Conservation (phyloP, 192 early-diverging fungal genomes). For the Coemansia sp. region DNA sequence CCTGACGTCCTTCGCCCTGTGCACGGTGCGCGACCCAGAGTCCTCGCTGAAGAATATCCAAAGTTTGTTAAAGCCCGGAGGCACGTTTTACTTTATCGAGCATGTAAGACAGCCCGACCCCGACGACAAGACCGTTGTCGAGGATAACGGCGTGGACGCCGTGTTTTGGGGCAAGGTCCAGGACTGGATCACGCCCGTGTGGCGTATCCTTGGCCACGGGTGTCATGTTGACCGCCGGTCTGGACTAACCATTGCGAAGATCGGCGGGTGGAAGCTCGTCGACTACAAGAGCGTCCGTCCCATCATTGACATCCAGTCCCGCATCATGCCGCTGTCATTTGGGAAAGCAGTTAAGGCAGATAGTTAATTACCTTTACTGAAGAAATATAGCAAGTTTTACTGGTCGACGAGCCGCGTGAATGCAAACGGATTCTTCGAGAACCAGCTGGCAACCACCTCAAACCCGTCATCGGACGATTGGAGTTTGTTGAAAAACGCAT, state of each 20-base stretch:
- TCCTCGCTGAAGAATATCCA: conserved; percentile 23
- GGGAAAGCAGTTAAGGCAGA: conserved; percentile 42
- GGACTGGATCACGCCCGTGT: conserved; percentile 33
- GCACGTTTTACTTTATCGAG: conserved; percentile 43
- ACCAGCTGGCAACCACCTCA: conserved; percentile 85
- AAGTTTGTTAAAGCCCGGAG: conserved; percentile 31
- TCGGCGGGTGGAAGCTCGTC: conserved; percentile 28
- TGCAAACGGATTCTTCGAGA: conserved; percentile 81
- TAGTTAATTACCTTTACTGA: not conserved
- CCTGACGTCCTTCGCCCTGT: conserved; percentile 44
- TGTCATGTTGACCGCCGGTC: conserved; percentile 39
- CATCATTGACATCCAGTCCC: conserved; percentile 30
- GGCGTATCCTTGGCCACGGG: conserved; percentile 33
- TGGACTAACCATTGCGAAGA: conserved; percentile 24
- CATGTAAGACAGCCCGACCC: conserved; percentile 42
- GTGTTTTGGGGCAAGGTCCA: conserved; percentile 37
- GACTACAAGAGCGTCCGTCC: conserved; percentile 43
- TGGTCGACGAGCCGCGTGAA: conserved; percentile 45
- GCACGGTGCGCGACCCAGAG: conserved; percentile 29
- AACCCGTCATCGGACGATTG: conserved; percentile 79
- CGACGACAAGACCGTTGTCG: conserved; percentile 21
- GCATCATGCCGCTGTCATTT: conserved; percentile 45
- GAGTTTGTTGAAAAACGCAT: conserved; percentile 79
- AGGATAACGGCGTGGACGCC: conserved; percentile 36
- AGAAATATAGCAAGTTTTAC: not conserved